These are phyloP conservation scores for Tuctoria greenei DNA, from an alignment of 176 grass and related monocot genomes.

Conservation along the genomic window DNA sequence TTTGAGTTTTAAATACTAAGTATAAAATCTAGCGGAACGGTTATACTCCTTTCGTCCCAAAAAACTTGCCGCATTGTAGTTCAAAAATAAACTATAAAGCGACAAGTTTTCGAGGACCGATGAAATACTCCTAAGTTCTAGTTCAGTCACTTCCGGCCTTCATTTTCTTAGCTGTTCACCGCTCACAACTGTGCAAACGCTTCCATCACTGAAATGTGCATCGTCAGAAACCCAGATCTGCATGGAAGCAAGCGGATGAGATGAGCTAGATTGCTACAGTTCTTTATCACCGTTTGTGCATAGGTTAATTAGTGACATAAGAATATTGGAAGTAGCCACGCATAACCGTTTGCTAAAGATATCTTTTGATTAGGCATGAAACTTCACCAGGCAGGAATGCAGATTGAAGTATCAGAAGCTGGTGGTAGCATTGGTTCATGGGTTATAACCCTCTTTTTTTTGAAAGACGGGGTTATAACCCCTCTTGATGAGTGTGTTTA, in stretches of 20 bases:
- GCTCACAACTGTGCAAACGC: conserved; percentile 3
- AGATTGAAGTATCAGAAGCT: conserved; percentile 28
- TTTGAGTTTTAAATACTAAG: background rate
- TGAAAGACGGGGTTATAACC: conserved; percentile 6
- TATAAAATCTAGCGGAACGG: background rate
- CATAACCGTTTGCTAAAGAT: conserved; percentile 38
- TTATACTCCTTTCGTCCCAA: too few relatives aligned
- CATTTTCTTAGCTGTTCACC: conserved; percentile 2
- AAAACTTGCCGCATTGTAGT: too few relatives aligned
- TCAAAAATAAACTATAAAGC: too few relatives aligned
- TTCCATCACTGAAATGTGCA: conserved; percentile 11
- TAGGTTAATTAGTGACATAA: conserved; percentile 29
- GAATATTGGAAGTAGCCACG: conserved; percentile 19
- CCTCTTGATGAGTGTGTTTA: conserved; percentile 16
- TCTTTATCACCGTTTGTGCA: background rate
- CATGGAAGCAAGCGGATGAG: conserved; percentile 37
- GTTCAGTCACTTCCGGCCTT: background rate
- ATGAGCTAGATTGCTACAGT: conserved; percentile 37
- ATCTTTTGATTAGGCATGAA: conserved; percentile 39
- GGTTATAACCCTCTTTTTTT: background rate
- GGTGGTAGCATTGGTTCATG: conserved; percentile 4
- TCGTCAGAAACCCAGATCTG: conserved; percentile 35
- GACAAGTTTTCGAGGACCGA: too few relatives aligned
- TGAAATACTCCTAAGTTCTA: too few relatives aligned
- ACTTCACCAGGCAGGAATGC: conserved; percentile 36